A percentile compares a stretch with the other conserved stretches of the same genome.
Evolutionary conservation across 2,329 filamentous ascomycete genomes (phyloP).

Genomic region (Akanthomyces lecanii): DNA sequence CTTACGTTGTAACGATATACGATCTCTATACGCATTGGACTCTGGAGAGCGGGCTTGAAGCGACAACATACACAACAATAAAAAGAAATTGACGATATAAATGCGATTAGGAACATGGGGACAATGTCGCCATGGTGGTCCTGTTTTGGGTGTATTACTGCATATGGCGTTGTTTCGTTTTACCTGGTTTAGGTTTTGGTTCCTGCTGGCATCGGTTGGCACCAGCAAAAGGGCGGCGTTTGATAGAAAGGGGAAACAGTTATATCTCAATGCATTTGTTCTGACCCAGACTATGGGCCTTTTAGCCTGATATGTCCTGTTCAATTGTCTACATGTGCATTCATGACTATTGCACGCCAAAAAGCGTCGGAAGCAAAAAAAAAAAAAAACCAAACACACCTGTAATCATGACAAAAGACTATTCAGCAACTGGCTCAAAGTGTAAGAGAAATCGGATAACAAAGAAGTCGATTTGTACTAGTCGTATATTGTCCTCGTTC

Average conservation of each 20-base stretch:
- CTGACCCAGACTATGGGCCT: background rate
- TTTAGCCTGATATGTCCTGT: no score
- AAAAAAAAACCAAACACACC: no score
- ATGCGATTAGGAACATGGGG: background rate
- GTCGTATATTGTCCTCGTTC: no score
- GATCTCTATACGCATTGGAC: background rate
- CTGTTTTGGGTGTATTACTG: background rate
- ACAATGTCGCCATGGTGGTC: background rate
- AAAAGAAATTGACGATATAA: background rate
- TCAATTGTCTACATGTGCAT: no score
- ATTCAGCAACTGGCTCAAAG: no score
- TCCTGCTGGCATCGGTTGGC: background rate
- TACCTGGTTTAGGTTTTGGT: background rate
- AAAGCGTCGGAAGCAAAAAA: no score
- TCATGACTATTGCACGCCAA: no score
- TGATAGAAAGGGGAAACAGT: background rate
- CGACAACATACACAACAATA: background rate
- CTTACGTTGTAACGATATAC: background rate
- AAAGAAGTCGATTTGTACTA: no score
- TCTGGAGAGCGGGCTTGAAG: no score
- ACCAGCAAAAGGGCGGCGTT: slow-evolving; percentile 1
- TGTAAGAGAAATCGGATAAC: no score
- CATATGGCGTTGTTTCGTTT: slow-evolving; percentile 3
- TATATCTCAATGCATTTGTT: background rate
- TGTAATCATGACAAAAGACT: no score